These are phyloP conservation scores for Pythium angustatum DNA, from an alignment of 352 stramenopile species.

Conservation along the genomic window DNA sequence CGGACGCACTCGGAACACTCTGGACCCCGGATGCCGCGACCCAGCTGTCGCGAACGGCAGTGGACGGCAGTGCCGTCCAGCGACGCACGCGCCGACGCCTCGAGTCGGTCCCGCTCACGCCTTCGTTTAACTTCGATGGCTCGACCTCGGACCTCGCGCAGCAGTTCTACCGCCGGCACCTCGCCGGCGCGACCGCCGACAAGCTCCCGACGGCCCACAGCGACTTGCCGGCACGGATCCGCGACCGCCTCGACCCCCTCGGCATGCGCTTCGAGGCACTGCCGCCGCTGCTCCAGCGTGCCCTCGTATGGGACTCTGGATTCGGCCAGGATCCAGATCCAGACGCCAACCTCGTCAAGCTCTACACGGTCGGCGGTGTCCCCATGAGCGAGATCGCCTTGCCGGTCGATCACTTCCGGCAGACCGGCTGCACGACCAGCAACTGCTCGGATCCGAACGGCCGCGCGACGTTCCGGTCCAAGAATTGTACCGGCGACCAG, in stretches of 20 bases:
- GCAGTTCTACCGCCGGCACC: conserved; percentile 32
- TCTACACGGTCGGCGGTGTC: conserved; percentile 34
- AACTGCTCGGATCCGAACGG: conserved; percentile 23
- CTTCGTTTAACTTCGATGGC: conserved; percentile 32
- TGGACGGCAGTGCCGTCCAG: background rate
- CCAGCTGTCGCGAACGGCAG: background rate
- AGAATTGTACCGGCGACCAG: conserved; percentile 28
- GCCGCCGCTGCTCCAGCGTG: conserved; percentile 33
- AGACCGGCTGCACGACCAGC: conserved; percentile 14
- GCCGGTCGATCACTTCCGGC: conserved; percentile 8
- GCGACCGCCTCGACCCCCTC: background rate
- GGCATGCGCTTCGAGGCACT: conserved; percentile 13
- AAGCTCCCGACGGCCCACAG: conserved; percentile 1
- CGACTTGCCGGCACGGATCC: conserved; percentile 12
- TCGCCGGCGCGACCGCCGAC: conserved; percentile 19
- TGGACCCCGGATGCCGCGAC: background rate
- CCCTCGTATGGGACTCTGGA: conserved; percentile 44
- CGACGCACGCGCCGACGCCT: background rate
- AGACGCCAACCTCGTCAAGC: conserved; percentile 14
- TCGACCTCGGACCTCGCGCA: conserved; percentile 35
- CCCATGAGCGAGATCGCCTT: conserved; percentile 43
- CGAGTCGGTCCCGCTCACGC: conserved; percentile 6
- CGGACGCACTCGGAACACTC: background rate
- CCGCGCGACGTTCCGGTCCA: conserved; percentile 13
- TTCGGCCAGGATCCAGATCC: conserved; percentile 28